These are phyloP conservation scores for Pistacia integerrima DNA, from an alignment of 345 rosid genomes.

Conservation along the genomic window DNA sequence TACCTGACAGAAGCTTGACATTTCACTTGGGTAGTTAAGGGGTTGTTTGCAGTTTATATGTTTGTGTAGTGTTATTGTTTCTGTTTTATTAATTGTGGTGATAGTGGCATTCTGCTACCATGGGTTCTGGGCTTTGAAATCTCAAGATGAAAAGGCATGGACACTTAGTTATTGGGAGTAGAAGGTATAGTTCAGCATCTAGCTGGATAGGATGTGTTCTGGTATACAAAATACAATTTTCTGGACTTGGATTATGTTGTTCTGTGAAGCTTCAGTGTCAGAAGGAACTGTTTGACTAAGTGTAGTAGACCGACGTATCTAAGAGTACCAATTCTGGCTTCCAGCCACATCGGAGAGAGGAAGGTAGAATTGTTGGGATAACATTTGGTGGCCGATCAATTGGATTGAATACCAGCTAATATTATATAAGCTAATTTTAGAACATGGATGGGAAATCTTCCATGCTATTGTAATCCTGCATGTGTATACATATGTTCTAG, in stretches of 20 bases:
- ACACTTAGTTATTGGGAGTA: conserved; percentile 19
- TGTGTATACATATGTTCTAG: conserved; percentile 31
- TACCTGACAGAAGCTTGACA: conserved; percentile 37
- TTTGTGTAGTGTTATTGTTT: conserved; percentile 33
- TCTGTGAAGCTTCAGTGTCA: conserved; percentile 28
- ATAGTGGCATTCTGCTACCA: conserved; percentile 17
- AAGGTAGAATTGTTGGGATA: conserved; percentile 32
- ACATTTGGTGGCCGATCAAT: conserved; percentile 35
- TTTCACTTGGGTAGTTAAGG: conserved; percentile 28
- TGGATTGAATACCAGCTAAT: conserved; percentile 35
- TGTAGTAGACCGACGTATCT: conserved; percentile 27
- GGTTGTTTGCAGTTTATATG: conserved; percentile 32
- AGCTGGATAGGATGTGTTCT: conserved; percentile 34
- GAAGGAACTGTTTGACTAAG: conserved; percentile 31
- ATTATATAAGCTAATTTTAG: conserved; percentile 45
- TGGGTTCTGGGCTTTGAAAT: conserved; percentile 20
- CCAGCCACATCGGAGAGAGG: conserved; percentile 30
- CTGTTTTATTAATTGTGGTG: conserved; percentile 26
- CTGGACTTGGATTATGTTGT: conserved; percentile 25
- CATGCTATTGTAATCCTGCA: conserved; percentile 34
- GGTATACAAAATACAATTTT: conserved; percentile 16
- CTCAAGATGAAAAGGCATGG: conserved; percentile 20
- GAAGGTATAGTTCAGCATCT: conserved; percentile 39
- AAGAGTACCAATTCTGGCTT: conserved; percentile 29
- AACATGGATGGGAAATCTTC: conserved; percentile 40